phyloP scores from a whole-genome alignment of 176 grass and related monocot species.

The Otatea glauca region DNA sequence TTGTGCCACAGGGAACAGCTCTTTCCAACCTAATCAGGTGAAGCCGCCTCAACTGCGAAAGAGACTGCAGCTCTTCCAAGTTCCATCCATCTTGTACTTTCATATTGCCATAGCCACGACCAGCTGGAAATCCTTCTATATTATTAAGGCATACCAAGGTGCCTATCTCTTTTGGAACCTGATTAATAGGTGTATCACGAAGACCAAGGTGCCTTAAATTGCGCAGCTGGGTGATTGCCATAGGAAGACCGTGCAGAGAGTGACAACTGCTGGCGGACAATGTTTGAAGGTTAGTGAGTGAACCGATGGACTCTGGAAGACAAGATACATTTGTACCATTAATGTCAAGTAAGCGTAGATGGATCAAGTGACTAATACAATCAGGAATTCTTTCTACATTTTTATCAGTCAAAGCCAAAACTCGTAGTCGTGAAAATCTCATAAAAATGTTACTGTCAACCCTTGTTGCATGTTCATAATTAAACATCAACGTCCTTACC shows the following conservation, averaged over 20 bases:
- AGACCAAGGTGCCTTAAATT: conserved; percentile 21
- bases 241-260: not conserved
- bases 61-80: not conserved
- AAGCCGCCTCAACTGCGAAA: conserved; percentile 20
- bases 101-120: not conserved
- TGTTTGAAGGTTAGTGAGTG: conserved; percentile 29
- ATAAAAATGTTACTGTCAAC: not conserved
- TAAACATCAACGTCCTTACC: not conserved
- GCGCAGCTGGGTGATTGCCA: not conserved
- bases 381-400: not conserved
- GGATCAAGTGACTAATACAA: not conserved
- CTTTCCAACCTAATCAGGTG: conserved; percentile 4
- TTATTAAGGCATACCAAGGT: not conserved
- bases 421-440: not conserved
- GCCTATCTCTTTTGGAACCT: conserved; percentile 20
- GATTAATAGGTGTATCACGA: not conserved
- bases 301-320: conserved; percentile 17
- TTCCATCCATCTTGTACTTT: conserved; percentile 31
- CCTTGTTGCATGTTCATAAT: rapidly evolving
- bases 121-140: not conserved
- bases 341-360: not conserved
- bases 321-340: not conserved
- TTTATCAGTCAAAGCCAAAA: not conserved
- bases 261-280: not conserved
- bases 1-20: not conserved